Conservation (phyloP, 768 basidiomycete species). For the Rickenella mellea region DNA sequence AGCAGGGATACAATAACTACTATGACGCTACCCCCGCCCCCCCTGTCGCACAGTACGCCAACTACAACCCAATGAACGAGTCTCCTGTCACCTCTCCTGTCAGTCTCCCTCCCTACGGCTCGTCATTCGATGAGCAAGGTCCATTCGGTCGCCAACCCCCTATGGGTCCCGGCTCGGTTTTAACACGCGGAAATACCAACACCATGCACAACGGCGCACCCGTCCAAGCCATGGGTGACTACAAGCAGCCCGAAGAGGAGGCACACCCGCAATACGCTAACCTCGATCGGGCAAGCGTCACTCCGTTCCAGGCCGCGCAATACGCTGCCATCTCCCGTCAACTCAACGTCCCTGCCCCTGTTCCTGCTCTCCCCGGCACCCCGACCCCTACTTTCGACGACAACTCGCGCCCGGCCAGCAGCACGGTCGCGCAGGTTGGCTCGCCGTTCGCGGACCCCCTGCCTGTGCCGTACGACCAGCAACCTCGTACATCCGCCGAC, state of each 20-base stretch:
- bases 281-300: conserved; percentile 56
- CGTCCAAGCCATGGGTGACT: background rate
- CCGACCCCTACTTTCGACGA: conserved; percentile 4
- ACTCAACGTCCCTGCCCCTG: conserved; percentile 27
- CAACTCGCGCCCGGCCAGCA: conserved; percentile 13
- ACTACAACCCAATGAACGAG: conserved; percentile 26
- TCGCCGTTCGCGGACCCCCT: conserved; percentile 21
- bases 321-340: conserved; percentile 61
- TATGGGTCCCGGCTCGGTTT: conserved; percentile 5
- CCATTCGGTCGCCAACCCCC: conserved; percentile 16
- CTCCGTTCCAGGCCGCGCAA: conserved; percentile 68
- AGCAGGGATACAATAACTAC: conserved; percentile 16
- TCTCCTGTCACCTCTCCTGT: conserved; percentile 26
- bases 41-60: conserved; percentile 8
- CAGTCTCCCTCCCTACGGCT: conserved; percentile 13
- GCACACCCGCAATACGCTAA: conserved; percentile 50
- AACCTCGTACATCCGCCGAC: conserved; percentile 10
- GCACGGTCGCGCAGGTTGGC: conserved; percentile 7
- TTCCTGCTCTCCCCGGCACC: conserved; percentile 14
- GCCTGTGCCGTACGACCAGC: conserved; percentile 16
- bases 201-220: conserved; percentile 9
- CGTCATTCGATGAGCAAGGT: conserved; percentile 18
- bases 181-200: conserved; percentile 4
- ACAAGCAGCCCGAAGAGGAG: background rate
- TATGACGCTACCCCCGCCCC: conserved; percentile 6